Evolutionary conservation across 495 filamentous ascomycete species (phyloP).

Genomic region (Neurospora tetraspora): DNA sequence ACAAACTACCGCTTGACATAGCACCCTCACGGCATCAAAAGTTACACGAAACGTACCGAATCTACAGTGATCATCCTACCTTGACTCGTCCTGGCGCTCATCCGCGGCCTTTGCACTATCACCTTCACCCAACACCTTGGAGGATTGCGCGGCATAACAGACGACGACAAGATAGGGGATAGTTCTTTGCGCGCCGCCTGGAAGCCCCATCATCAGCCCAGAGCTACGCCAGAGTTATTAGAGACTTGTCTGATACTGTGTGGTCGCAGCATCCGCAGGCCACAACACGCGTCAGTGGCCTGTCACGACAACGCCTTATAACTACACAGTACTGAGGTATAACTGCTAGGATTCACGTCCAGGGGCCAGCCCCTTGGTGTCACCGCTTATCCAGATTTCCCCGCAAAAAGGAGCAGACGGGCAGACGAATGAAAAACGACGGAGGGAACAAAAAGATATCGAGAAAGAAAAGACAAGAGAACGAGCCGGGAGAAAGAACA

Average conservation of each 20-base stretch:
- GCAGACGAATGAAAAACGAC: not conserved
- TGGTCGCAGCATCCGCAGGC: no score
- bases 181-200: not conserved
- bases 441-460: not conserved
- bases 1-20: not conserved
- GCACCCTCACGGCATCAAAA: not conserved
- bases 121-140: not conserved
- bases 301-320: not conserved
- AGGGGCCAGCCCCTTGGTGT: not conserved
- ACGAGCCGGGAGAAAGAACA: not conserved
- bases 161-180: not conserved
- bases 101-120: not conserved
- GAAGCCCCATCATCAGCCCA: not conserved
- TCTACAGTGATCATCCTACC: not conserved
- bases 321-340: not conserved
- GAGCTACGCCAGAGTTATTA: not conserved
- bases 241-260: no score
- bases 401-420: slow-evolving; percentile 3
- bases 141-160: not conserved
- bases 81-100: not conserved
- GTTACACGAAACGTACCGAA: not conserved
- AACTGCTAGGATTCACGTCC: not conserved
- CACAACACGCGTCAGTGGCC: not conserved
- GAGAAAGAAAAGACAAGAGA: not conserved
- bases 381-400: slow-evolving; percentile 6